Conservation (phyloP, 1,284 basidiomycete genomes). For the Ceratobasidium sp. region DNA sequence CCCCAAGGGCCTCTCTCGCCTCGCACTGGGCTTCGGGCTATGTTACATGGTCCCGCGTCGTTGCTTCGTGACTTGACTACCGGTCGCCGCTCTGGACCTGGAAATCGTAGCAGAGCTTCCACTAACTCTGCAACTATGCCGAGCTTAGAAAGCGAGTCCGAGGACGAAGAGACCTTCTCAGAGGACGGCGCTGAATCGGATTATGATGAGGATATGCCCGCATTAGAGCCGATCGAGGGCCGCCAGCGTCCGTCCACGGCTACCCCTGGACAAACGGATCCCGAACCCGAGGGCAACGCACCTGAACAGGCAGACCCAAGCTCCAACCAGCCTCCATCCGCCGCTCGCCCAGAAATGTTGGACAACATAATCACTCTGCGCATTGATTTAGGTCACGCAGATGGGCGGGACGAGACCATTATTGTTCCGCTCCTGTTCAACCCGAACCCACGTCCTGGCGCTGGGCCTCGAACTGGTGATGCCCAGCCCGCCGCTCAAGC, state of each 20-base stretch:
- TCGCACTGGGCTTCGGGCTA: conserved; percentile 15
- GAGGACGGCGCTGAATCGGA: conserved; percentile 17
- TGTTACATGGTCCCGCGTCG: conserved; percentile 7
- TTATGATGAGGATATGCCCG: conserved; percentile 35
- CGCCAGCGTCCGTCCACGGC: conserved; percentile 1
- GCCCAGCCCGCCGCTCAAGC: conserved; percentile 9
- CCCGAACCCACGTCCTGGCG: conserved; percentile 1
- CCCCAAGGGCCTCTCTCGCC: conserved; percentile 5
- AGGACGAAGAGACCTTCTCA: background rate
- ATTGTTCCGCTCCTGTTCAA: conserved; percentile 42
- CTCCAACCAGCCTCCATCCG: too few relatives aligned
- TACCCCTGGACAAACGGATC: background rate
- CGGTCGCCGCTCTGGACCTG: background rate
- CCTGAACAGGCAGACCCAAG: background rate
- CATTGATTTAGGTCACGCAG: conserved; percentile 39
- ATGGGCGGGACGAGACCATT: conserved; percentile 38
- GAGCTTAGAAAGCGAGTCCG: conserved; percentile 24
- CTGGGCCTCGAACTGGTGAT: background rate
- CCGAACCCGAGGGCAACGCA: background rate
- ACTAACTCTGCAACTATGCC: conserved; percentile 25
- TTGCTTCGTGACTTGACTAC: conserved; percentile 27
- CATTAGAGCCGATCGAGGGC: conserved; percentile 21
- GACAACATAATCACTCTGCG: conserved; percentile 42
- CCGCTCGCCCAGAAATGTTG: conserved; percentile 1
- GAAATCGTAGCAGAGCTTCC: background rate